Base-by-base conservation (phyloP, 768 basidiomycete genomes). In the Tephrocybe sp. region DNA sequence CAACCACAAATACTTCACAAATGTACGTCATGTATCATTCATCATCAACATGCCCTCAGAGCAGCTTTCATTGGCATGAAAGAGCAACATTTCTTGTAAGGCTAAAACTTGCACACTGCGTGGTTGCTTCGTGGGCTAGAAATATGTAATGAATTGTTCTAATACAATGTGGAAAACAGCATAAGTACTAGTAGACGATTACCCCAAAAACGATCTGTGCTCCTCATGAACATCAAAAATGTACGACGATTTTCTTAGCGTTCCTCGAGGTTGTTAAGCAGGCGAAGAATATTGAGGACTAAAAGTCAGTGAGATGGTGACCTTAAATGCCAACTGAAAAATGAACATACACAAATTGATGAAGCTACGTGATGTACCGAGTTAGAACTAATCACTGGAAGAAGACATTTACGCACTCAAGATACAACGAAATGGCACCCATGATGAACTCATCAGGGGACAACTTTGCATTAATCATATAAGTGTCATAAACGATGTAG, bases 361-460 rank as follows among this genome's bases (percentile, higher is more conserved):
- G 66, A 93, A 90, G 62, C 88, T 90, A 56, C 13, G 52, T 48
- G 44, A 56, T 55, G 60, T 51, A 47, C 47, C 45, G 31, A 69
- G 53, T 59, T 43, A 59, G 49, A 3, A 36, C 34, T 23, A 26
- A 1, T 40, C 39, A 23, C 3, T 45, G 3, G 32, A 46, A 20
- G 41, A 16, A 42, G 7, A 40, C 32, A 53, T 35, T n/a, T 9
- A 84, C 84, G 59, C 70, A 89, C 83, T 98, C 96, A 49, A 98
- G 84, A 71, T 98, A 98, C n/a, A 98, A 81, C 57, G 84, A 87
- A 62, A 98, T 87, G 14, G 92, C 78, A 32, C 86, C 96, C 73
- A 97, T 73, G 58, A 97, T 93, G 66, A 81, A 93, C 67, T 99
- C 97, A 57, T 99, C 97, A 3, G 93, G 92, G 1, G 89, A 91